Evolutionary conservation across 108 stramenopile genomes (phyloP).

Genomic region (Asterionellopsis glacialis): DNA sequence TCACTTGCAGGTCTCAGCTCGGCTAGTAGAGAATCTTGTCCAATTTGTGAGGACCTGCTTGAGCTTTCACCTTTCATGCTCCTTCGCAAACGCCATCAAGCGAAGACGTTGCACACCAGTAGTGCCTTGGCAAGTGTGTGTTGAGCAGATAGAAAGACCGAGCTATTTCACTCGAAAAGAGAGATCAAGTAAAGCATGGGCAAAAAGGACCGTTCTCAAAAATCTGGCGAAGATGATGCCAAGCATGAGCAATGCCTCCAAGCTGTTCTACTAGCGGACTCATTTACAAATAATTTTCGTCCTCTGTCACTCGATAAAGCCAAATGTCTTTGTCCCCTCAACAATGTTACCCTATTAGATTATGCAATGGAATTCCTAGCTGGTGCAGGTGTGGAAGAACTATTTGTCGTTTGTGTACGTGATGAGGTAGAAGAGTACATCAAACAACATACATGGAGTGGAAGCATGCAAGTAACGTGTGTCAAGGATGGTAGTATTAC

Average conservation of each 20-base stretch:
- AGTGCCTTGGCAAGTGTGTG: too few relatives aligned
- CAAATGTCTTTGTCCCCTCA: slow-evolving; percentile 88
- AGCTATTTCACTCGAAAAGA: too few relatives aligned
- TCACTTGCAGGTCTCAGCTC: too few relatives aligned
- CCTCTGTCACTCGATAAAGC: slow-evolving; percentile 46
- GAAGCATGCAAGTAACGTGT: slow-evolving; percentile 40
- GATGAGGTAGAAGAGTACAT: slow-evolving; percentile 67
- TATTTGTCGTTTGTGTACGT: slow-evolving; percentile 57
- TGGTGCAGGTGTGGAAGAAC: slow-evolving; percentile 77
- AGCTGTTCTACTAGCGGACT: slow-evolving; percentile 89
- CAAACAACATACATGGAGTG: slow-evolving; percentile 16
- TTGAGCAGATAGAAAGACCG: too few relatives aligned
- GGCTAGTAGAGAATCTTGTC: too few relatives aligned
- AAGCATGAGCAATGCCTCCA: slow-evolving; percentile 79
- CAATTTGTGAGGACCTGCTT: too few relatives aligned
- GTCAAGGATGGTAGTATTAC: slow-evolving; percentile 65
- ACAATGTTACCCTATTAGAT: slow-evolving; percentile 91
- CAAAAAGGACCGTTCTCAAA: neutral
- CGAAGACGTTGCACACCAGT: too few relatives aligned
- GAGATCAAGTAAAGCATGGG: neutral
- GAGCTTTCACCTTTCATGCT: too few relatives aligned
- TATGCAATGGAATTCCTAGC: slow-evolving; percentile 93
- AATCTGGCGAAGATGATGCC: slow-evolving; percentile 33
- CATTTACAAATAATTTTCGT: slow-evolving; percentile 76
- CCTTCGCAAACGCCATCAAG: too few relatives aligned